phyloP scores from a whole-genome alignment of 73 alveolate species.

The Tetrahymena thermophila region DNA sequence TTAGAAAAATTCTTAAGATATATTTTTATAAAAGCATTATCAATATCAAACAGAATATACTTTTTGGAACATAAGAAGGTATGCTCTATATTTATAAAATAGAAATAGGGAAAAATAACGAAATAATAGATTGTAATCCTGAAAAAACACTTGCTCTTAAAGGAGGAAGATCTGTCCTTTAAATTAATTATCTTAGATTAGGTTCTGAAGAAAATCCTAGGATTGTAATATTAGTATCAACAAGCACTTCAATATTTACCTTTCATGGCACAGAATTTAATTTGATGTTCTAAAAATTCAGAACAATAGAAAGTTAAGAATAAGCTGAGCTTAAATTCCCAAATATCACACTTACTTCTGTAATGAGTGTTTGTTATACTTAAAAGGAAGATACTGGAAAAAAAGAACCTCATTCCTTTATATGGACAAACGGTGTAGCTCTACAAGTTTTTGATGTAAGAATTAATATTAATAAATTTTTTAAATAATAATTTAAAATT shows the following conservation, averaged over 20 bases:
- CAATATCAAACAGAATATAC: neutral
- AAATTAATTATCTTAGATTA: neutral
- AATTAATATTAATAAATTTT: neutral
- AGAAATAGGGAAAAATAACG: neutral
- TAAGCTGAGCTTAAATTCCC: neutral
- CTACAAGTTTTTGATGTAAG: neutral
- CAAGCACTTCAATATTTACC: neutral
- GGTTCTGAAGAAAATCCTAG: neutral
- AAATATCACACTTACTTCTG: neutral
- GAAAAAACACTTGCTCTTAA: neutral
- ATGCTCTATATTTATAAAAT: neutral
- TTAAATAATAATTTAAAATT: too few relatives aligned
- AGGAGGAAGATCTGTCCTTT: neutral
- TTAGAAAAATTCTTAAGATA: neutral
- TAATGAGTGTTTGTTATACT: neutral
- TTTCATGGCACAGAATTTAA: neutral
- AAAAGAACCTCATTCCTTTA: neutral
- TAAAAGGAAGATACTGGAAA: neutral
- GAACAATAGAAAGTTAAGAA: neutral
- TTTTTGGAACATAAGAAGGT: neutral
- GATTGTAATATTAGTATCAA: neutral
- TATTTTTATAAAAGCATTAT: too few relatives aligned
- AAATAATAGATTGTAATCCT: neutral
- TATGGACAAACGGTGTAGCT: neutral
- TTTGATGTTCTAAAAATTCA: neutral